Evolutionary conservation across 2,329 filamentous ascomycete genomes (phyloP).

Genomic region (Cladobotryum protrusum): DNA sequence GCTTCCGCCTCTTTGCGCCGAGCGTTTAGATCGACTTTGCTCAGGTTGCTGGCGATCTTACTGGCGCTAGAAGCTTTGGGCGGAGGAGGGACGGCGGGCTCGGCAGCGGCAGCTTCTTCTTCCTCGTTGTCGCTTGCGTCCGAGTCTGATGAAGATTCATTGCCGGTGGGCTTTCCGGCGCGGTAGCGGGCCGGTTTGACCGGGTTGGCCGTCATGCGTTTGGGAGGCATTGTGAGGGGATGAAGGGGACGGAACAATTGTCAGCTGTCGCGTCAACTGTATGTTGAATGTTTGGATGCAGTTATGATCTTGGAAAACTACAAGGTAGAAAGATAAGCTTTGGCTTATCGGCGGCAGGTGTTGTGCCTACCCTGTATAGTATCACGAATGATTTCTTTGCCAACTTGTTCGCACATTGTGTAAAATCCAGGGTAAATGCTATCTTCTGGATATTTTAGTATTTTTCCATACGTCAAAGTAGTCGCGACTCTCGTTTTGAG

Average conservation of each 20-base stretch:
- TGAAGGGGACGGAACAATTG: not conserved
- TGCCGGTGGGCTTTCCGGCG: constrained; percentile 68
- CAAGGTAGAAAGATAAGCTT: too few species aligned
- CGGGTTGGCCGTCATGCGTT: constrained; percentile 92
- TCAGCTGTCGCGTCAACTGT: not conserved
- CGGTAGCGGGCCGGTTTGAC: constrained; percentile 74
- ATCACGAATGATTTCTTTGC: too few species aligned
- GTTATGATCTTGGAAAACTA: not conserved
- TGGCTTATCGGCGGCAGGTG: too few species aligned
- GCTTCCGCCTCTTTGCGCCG: constrained; percentile 40
- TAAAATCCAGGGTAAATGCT: too few species aligned
- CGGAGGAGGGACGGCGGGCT: constrained; percentile 42
- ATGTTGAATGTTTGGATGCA: not conserved
- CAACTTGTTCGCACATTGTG: too few species aligned
- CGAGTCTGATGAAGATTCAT: constrained; percentile 48
- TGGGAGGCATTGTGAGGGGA: constrained; percentile 51
- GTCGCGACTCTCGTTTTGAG: too few species aligned
- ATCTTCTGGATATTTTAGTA: too few species aligned
- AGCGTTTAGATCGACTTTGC: constrained; percentile 47
- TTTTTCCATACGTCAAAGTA: too few species aligned
- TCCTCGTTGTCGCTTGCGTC: constrained; percentile 39
- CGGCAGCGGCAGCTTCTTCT: constrained; percentile 20
- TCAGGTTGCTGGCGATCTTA: constrained; percentile 48
- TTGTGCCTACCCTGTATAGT: too few species aligned
- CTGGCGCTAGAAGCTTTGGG: constrained; percentile 52